Base-by-base conservation (phyloP, 371 early-diverging fungal species). In the Mortierella sp. region DNA sequence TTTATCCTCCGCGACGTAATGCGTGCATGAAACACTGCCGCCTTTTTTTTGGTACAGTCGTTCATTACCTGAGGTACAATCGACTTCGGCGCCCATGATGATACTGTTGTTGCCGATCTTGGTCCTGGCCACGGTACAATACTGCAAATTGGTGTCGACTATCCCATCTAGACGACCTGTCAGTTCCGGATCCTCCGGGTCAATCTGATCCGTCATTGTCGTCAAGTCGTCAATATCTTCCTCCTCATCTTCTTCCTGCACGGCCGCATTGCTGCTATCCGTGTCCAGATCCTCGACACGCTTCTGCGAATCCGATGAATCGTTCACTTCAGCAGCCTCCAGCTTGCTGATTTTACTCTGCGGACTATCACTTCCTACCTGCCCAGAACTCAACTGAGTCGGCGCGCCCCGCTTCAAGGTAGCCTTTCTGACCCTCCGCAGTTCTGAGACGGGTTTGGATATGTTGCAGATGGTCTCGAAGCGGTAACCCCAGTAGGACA, bases 1-100 rank as follows among this genome's bases (percentile, higher is more conserved):
- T 40, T 40, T 40, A 4, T 40, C 24, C 64, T 19, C 16, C 34
- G 26, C 31, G 4, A 13, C 8, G 13, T 14, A 13, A 31, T 14
- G 13, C 13, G 19, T 19, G 34, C 14, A 19, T 64, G 34, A 34
- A 37, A 24, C 24, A 37, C 26, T 8, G 10, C 2, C 26, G 8
- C 34, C 21, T 21, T 28, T 57, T 13, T 24, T n/a, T 14, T n/a
- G n/a, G n/a, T 40, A 40, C 43, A 40, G 6, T 6, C 6, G 43
- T 19, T 64, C 1, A 37, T 79, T 90, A 85, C 93, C 90, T 79
- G 87, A 80, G 16, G 93, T 89, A 84, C 98, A 98, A 83, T 98
- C 98, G 10, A 98, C 96, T 78, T 98, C 98, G 2, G 96, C 98
- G 1, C 97, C 98, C 89, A 98, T 93, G 14, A 98, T 88, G 8